These are phyloP conservation scores for Penicillium fuscoglaucum DNA, from an alignment of 2,329 filamentous ascomycete species.

Conservation along the genomic window DNA sequence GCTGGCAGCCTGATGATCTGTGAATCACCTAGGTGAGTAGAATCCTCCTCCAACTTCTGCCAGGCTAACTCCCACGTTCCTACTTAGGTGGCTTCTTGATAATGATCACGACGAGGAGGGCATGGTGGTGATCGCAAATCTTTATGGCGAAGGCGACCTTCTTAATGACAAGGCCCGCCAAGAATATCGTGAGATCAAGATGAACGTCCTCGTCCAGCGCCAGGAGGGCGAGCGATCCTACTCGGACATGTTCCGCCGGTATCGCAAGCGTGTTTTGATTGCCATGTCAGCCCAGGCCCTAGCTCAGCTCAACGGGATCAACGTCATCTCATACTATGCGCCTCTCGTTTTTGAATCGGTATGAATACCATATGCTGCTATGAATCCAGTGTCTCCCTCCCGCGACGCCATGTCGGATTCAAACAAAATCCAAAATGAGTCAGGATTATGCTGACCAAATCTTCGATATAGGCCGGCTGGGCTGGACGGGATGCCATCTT, in stretches of 20 bases:
- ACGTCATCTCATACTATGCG: constrained; percentile 98
- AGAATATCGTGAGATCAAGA: constrained; percentile 98
- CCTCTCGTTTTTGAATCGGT: constrained; percentile 88
- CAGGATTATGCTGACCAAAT: constrained; percentile 1
- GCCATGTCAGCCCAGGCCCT: constrained; percentile 97
- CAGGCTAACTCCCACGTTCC: constrained; percentile 17
- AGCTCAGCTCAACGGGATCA: constrained; percentile 97
- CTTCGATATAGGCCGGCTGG: constrained; percentile 69
- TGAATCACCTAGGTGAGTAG: constrained; percentile 79
- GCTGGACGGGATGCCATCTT: constrained; percentile 83
- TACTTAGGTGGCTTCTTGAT: constrained; percentile 85
- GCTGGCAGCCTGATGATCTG: constrained; percentile 89
- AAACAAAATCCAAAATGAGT: neutral
- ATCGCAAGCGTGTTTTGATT: constrained; percentile 90
- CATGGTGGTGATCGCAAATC: constrained; percentile 95
- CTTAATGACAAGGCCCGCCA: constrained; percentile 89
- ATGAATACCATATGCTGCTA: neutral
- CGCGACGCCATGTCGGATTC: neutral
- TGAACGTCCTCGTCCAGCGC: constrained; percentile 88
- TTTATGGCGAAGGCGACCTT: constrained; percentile 94
- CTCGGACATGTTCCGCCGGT: constrained; percentile 89
- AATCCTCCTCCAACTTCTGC: constrained; percentile 27
- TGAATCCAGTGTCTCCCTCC: neutral
- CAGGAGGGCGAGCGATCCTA: constrained; percentile 95
- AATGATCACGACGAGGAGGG: constrained; percentile 98